phyloP scores from a whole-genome alignment of 352 stramenopile genomes.

The Aphanomyces euteiches region DNA sequence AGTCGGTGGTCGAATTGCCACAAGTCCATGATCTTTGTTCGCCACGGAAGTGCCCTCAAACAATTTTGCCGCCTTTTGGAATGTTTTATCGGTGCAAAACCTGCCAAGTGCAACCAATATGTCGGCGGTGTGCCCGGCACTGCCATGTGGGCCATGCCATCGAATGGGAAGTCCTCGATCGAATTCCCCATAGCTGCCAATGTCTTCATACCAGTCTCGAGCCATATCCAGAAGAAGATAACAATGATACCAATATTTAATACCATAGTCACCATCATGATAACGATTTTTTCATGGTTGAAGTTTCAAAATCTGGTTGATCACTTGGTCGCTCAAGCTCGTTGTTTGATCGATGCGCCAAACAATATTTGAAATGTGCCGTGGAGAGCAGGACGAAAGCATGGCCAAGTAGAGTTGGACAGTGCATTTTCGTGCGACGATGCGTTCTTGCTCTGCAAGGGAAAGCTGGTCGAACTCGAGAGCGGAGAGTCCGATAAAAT shows the following conservation, averaged over 20 bases:
- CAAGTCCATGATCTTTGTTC: not conserved
- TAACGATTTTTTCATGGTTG: not conserved
- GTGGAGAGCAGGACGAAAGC: constrained; percentile 4
- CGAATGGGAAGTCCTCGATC: constrained; percentile 20
- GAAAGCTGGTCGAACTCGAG: constrained; percentile 18
- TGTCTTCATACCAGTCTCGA: too few species aligned
- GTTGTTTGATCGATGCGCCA: constrained; percentile 9
- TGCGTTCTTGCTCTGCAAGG: not conserved
- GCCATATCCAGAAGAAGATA: too few species aligned
- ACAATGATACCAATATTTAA: too few species aligned
- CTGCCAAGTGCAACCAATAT: constrained; percentile 45
- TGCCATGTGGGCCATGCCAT: constrained; percentile 48
- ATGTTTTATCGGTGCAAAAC: constrained; percentile 50
- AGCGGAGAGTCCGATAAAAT: not conserved
- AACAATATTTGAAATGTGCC: not conserved
- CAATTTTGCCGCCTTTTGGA: constrained; percentile 32
- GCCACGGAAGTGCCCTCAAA: not conserved
- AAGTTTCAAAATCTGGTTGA: constrained; percentile 4
- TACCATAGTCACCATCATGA: not conserved
- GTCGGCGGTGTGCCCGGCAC: constrained; percentile 46
- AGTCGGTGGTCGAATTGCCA: too few species aligned
- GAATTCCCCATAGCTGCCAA: too few species aligned
- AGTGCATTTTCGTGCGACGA: not conserved
- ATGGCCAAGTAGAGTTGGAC: not conserved
- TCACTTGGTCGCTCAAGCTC: not conserved